Evolutionary conservation across 2,329 filamentous ascomycete genomes (phyloP).

Genomic region (Cercospora sesami): DNA sequence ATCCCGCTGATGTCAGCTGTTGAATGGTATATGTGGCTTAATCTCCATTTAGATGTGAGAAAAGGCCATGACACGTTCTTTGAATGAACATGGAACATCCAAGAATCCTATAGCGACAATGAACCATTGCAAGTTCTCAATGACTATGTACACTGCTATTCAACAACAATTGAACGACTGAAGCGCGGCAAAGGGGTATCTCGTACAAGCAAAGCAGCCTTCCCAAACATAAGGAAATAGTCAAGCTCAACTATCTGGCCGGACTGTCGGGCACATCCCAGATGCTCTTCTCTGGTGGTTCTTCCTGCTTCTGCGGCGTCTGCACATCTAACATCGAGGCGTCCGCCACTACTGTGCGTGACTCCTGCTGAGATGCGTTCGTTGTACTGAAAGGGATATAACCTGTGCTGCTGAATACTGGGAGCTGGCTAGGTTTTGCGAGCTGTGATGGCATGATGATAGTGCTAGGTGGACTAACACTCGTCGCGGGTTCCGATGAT

Average conservation of each 20-base stretch:
- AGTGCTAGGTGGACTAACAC: background rate
- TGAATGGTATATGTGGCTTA: too few species aligned
- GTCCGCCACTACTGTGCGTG: background rate
- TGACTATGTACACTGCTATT: background rate
- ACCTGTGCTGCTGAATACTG: slow-evolving; percentile 37
- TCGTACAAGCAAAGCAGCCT: slow-evolving; percentile 6
- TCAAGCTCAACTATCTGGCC: slow-evolving; percentile 15
- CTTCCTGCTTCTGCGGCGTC: background rate
- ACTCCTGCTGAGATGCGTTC: slow-evolving; percentile 4
- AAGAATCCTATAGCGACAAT: background rate
- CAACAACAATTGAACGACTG: background rate
- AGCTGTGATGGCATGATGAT: background rate
- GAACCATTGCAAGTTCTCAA: background rate
- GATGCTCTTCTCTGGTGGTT: slow-evolving; percentile 35
- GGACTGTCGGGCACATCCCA: slow-evolving; percentile 52
- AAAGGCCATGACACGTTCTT: background rate
- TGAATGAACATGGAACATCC: background rate
- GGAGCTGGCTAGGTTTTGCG: slow-evolving; percentile 22
- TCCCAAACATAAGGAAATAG: slow-evolving; percentile 10
- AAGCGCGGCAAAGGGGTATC: slow-evolving; percentile 7
- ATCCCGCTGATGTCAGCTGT: too few species aligned
- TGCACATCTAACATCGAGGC: background rate
- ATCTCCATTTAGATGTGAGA: too few species aligned
- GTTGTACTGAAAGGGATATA: slow-evolving; percentile 37
- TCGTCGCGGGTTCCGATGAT: too few species aligned